Base-by-base conservation (phyloP, 371 early-diverging fungal species). In the Mortierella sp. region DNA sequence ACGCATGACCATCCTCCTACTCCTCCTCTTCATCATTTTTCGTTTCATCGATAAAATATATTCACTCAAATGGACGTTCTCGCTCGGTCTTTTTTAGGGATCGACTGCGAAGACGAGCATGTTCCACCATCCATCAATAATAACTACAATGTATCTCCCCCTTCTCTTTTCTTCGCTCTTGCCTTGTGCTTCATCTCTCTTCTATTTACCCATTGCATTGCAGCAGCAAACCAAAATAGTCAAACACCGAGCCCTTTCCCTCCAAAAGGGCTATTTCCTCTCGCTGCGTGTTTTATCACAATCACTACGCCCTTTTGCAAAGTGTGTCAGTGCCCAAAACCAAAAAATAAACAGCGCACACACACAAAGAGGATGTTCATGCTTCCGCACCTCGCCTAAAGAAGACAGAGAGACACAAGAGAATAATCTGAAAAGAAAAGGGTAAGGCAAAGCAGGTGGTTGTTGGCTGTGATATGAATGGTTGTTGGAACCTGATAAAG, bases 391-490 rank as follows among this genome's bases (percentile, higher is more conserved):
- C 5, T 68, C 24, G 24, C 68, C 68, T 42, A 68, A 68, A 68
- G 68, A 38, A 34, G 68, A 42, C 68, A 38, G 38, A 68, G 68
- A 68, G 68, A 68, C 68, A 68, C 38, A 38, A 42, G 16, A 31
- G 38, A 63, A 63, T 28, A 50, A 50, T 60, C 60, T 60, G 5
- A 28, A 60, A 50, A 60, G 28, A 60, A 5, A 4, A 11, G 26
- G 58, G 0, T 13, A 60, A 26, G 14, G 28, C 28, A 60, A 28
- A 50, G 34, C 68, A 68, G 68, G 68, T 68, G 68, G 24, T 68
- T 38, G 44, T 38, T 38, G 68, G 68, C 68, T 68, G 68, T 68
- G 42, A 42, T 68, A 38, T 68, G 68, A 38, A 38, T 68, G 68
- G 68, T 14, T 13, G 13, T 34, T 34, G 34, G 38, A 38, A 38